Conservation (phyloP, 2,329 filamentous ascomycete genomes). For the Trichoderma sp. region DNA sequence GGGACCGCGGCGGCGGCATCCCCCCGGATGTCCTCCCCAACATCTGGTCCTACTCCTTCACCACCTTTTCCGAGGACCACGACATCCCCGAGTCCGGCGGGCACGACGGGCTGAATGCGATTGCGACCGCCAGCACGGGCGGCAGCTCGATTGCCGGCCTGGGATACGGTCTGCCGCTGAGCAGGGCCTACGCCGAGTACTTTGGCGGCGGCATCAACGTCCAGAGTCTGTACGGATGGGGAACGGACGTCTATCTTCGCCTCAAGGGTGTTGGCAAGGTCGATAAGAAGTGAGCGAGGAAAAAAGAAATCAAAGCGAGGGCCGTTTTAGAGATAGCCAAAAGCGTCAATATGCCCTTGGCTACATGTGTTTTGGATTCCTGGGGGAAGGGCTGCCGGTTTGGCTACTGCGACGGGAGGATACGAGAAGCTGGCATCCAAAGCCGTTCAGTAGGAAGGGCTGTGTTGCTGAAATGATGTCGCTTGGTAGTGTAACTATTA, state of each 20-base stretch:
- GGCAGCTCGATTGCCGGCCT: slow-evolving; percentile 86
- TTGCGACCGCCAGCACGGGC: slow-evolving; percentile 71
- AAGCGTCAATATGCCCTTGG: too few species aligned
- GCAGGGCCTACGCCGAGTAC: slow-evolving; percentile 94
- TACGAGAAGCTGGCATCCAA: not conserved
- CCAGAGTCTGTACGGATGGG: slow-evolving; percentile 97
- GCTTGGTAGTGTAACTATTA: not conserved
- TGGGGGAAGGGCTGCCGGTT: not conserved
- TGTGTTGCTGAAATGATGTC: not conserved
- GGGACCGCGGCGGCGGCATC: slow-evolving; percentile 94
- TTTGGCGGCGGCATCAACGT: slow-evolving; percentile 94
- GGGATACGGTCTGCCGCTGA: slow-evolving; percentile 88
- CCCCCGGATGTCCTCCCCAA: slow-evolving; percentile 78
- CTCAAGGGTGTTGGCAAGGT: slow-evolving; percentile 65
- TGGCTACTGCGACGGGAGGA: not conserved
- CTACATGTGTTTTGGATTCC: too few species aligned
- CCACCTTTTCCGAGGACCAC: slow-evolving; percentile 75
- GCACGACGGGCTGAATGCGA: slow-evolving; percentile 66
- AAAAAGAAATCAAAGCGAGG: not conserved
- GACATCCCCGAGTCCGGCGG: slow-evolving; percentile 47
- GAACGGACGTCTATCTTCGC: slow-evolving; percentile 68
- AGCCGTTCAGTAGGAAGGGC: not conserved
- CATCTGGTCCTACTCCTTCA: slow-evolving; percentile 98
- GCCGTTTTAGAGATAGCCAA: too few species aligned
- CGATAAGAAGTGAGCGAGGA: slow-evolving; percentile 33